Evolutionary conservation across 306 rosid genomes (phyloP), one percentile per base, ranked within the genome.

Genomic region (Amphicarpaea edgeworthii): DNA sequence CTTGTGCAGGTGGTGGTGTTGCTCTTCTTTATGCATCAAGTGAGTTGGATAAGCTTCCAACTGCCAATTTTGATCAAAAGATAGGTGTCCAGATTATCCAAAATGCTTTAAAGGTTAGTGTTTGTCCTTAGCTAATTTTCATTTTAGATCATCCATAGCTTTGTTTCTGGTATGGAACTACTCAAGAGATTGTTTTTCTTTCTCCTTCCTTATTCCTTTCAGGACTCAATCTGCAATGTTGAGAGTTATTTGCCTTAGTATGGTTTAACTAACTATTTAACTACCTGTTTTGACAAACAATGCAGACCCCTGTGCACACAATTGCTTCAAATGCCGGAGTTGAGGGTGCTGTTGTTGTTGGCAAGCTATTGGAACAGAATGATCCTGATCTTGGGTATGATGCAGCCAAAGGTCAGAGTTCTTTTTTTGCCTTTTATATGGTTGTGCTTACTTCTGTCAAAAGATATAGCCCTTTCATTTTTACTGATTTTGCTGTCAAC

Each of bases 341-440:
- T 47, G 99, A 95, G 84, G 99, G 99, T 41, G 99, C 99, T 8
- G 99, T 95, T 73, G 88, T 95, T 66, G 99, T 95, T 11, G 97
- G 99, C 20, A 95, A 95, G 87, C 88, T 95, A 42, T 84, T 90
- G 92, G 99, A 95, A 75, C 96, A 87, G 61, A 87, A 84, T 26
- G 72, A 86, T 84, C 85, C 96, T 43, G 97, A 92, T 83, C 88
- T 90, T 66, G 99, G 99, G 14, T 95, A 95, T 28, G 99, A 95
- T 72, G 99, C 99, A 16, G 99, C 99, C 28, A 95, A 95, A 89
- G 99, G 99, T 95, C n/a, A 26, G 88, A 70, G 20, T 57, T 68
- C 43, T 40, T 72, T 57, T 12, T 23, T 45, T 68, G 37, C 28
- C 8, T 60, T 49, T 19, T 50, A n/a, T 14, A 1, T 5, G 45